Conservation (phyloP, 169 alveolate genomes). For the Blepharisma undulans region DNA sequence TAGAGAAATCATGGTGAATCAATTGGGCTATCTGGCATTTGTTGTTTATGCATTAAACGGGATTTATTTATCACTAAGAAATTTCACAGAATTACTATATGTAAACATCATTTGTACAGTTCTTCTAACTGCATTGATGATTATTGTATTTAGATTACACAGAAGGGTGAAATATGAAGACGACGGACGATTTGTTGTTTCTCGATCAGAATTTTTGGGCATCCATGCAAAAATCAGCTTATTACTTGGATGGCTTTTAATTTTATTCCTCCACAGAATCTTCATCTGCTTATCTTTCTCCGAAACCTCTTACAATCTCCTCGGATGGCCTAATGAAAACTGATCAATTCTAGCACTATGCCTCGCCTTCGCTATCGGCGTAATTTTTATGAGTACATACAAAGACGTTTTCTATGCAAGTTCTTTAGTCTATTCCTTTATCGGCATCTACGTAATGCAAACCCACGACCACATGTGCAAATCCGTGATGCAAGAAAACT, state of each 20-base stretch:
- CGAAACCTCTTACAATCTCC: not conserved
- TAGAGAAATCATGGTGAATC: not conserved
- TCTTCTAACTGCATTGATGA: not conserved
- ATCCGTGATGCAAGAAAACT: not conserved
- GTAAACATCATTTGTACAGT: not conserved
- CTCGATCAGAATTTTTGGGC: not conserved
- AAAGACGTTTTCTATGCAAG: not conserved
- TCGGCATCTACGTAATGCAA: not conserved
- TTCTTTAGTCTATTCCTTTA: not conserved
- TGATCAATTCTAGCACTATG: not conserved
- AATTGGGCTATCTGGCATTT: not conserved
- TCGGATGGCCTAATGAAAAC: conserved; percentile 15
- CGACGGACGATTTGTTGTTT: conserved; percentile 10
- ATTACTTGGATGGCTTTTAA: conserved; percentile 19
- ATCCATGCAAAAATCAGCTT: not conserved
- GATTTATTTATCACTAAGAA: not conserved
- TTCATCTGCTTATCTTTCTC: not conserved
- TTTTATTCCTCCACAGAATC: not conserved
- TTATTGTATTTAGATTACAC: not conserved
- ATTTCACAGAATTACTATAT: not conserved
- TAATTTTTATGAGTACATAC: not conserved
- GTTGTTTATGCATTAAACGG: not conserved
- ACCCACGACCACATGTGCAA: not conserved
- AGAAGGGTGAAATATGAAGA: conserved; percentile 11
- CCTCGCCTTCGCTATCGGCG: not conserved